phyloP scores from a whole-genome alignment of 2,329 filamentous ascomycete genomes.

The Onygenales sp. region DNA sequence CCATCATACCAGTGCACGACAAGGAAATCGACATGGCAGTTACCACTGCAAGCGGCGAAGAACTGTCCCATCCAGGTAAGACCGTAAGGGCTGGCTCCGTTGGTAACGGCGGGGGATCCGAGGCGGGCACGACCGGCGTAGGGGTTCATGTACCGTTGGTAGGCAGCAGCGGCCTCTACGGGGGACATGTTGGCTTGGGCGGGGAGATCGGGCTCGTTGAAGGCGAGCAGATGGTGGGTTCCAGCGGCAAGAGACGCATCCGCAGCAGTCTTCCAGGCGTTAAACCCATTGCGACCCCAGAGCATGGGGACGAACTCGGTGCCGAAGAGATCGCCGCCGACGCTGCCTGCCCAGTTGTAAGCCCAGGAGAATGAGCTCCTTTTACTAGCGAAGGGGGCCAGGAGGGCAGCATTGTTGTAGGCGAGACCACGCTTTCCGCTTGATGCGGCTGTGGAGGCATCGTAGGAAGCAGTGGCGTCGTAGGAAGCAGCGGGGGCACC shows the following conservation, averaged over 20 bases:
- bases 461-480: not conserved
- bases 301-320: constrained; percentile 38
- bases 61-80: constrained; percentile 33
- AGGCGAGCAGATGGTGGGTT: constrained; percentile 30
- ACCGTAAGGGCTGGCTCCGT: constrained; percentile 24
- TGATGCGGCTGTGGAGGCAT: constrained; percentile 3
- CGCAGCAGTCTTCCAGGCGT: constrained; percentile 25
- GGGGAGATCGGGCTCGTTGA: constrained; percentile 38
- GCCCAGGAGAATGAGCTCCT: constrained; percentile 29
- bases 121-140: constrained; percentile 28
- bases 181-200: constrained; percentile 31
- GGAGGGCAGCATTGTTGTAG: constrained; percentile 31
- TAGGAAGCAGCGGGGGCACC: constrained; percentile 18
- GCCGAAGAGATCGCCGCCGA: constrained; percentile 21
- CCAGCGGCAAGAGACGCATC: constrained; percentile 25
- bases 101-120: constrained; percentile 34
- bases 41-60: constrained; percentile 25
- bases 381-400: constrained; percentile 20
- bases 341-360: constrained; percentile 35
- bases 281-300: constrained; percentile 31
- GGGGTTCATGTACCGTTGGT: constrained; percentile 30
- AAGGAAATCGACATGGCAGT: constrained; percentile 32
- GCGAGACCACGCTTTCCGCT: constrained; percentile 24
- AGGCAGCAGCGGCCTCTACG: constrained; percentile 25
- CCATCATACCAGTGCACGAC: constrained; percentile 38